Evolutionary conservation across 2,329 filamentous ascomycete genomes (phyloP).

Genomic region (Nemania diffusa): DNA sequence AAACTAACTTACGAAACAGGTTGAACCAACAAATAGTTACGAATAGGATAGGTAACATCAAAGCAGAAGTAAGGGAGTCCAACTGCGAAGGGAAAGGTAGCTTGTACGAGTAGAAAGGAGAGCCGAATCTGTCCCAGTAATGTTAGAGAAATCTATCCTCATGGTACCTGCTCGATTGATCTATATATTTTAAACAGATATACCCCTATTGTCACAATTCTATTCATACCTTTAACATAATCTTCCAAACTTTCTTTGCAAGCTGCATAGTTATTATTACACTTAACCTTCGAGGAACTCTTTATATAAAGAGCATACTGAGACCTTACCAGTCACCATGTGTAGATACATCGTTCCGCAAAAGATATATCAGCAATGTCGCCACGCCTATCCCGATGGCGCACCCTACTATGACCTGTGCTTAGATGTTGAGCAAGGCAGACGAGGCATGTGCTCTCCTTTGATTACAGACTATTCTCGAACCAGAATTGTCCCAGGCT

Average conservation of each 20-base stretch:
- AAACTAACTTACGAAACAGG: not conserved
- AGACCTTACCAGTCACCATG: slow-evolving; percentile 1
- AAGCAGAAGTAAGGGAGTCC: not conserved
- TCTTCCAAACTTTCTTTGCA: not conserved
- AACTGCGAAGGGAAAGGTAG: not conserved
- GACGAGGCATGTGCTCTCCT: not conserved
- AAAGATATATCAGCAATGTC: slow-evolving; percentile 6
- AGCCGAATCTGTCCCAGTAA: not conserved
- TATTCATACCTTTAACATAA: slow-evolving; percentile 6
- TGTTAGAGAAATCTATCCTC: not conserved
- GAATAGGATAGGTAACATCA: not conserved
- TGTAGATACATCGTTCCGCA: slow-evolving; percentile 7
- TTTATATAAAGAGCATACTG: slow-evolving; percentile 2
- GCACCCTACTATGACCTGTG: slow-evolving; percentile 1
- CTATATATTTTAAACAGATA: not conserved
- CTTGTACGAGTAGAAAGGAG: slow-evolving; percentile 1
- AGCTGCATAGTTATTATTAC: slow-evolving; percentile 3
- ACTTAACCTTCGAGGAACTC: not conserved
- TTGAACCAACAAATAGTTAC: slow-evolving; percentile 1
- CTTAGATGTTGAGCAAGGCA: slow-evolving; percentile 2
- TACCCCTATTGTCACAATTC: slow-evolving; percentile 3
- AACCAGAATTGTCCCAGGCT: not conserved
- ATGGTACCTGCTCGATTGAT: slow-evolving; percentile 1
- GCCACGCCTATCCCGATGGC: not conserved
- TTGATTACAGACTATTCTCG: not conserved